Base-by-base conservation (phyloP, 768 basidiomycete genomes). In the Termitomyces sp. region DNA sequence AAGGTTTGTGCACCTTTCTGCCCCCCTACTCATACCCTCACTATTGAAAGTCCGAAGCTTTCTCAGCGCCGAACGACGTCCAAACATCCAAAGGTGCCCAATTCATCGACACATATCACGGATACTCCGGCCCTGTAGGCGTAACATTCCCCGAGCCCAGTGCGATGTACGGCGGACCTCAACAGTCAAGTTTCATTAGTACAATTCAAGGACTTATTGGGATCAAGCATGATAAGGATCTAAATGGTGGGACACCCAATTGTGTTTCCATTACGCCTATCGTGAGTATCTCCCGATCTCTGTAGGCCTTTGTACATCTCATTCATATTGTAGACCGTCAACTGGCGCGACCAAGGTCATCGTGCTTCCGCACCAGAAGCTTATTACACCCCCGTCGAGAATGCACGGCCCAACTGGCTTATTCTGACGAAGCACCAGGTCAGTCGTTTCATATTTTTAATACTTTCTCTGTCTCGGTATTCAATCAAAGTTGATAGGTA, bases 191-290 rank as follows among this genome's bases (percentile, higher is more conserved):
- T n/a, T 86, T 85, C 67, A 69, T 81, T 45, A 62, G 76, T 57
- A 80, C 83, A 4, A 78, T 84, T 52, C 73, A 77, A 34, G 73
- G 73, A 38, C 66, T 83, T 12, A 83, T 80, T 4, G 82, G 82
- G 0, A 82, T 84, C 62, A 75, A 65, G 3, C 80, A 76, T 57
- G 78, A 62, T 67, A 72, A 73, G 37, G 85, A 86, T 67, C 64
- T 83, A 40, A 85, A 84, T 65, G 84, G 84, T 37, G 84, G 84
- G 0, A 76, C 75, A 17, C 79, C 83, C 8, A 84, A 84, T 63
- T 79, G 80, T 60, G 84, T 86, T 4, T 80, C 83, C 1, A 79
- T 83, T 63, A 83, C 82, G 8, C 85, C 84, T 5, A 67, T 81
- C 17, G 83, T 83, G 20, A 53, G 37, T 53, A 34, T n/a, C 3